These are phyloP conservation scores for Clarireedia sp. DNA, from an alignment of 2,329 filamentous ascomycete genomes.

Conservation along the genomic window DNA sequence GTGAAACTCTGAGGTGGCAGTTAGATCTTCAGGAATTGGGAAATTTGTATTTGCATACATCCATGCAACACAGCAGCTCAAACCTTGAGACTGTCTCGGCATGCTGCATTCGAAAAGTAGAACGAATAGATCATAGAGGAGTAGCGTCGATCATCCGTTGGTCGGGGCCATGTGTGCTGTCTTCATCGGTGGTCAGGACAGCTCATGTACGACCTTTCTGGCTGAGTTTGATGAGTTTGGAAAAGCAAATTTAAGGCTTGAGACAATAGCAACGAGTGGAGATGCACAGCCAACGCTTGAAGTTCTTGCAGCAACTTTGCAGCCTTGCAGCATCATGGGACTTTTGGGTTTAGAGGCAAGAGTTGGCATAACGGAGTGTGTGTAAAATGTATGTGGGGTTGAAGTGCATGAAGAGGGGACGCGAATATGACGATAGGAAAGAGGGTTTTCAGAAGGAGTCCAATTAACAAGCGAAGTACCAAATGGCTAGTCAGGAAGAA, in stretches of 20 bases:
- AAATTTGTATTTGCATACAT: conserved; percentile 25
- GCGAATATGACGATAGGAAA: conserved; percentile 14
- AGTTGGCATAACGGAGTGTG: conserved; percentile 21
- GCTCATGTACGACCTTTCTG: conserved; percentile 25
- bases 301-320: conserved; percentile 21
- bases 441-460: conserved; percentile 4
- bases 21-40: conserved; percentile 19
- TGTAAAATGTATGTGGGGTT: conserved; percentile 9
- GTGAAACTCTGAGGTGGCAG: conserved; percentile 28
- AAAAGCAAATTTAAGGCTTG: conserved; percentile 25
- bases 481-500: conserved; percentile 9
- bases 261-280: conserved; percentile 24
- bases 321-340: conserved; percentile 23
- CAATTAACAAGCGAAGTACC: conserved; percentile 2
- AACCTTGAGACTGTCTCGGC: conserved; percentile 28
- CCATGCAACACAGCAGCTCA: conserved; percentile 28
- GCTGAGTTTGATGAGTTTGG: conserved; percentile 19
- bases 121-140: conserved; percentile 22
- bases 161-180: conserved; percentile 27
- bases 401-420: conserved; percentile 6
- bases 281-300: conserved; percentile 28
- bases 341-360: conserved; percentile 16
- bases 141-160: conserved; percentile 29
- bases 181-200: conserved; percentile 27
- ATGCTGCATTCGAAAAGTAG: conserved; percentile 28